Percentiles rank a stretch among this genome's conserved stretches.
These are phyloP conservation scores for Brassica napus DNA, from an alignment of 345 rosid species.

Conservation along the genomic window Da-Ae NC_063447.1:42983501-42984000, in stretches of 20 bases:
- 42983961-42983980: neutral
- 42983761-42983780: constrained; percentile 30
- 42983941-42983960: neutral
- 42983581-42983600: neutral
- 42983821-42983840: constrained; percentile 15
- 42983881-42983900: neutral
- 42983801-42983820: constrained; percentile 30
- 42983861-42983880: neutral
- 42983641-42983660: neutral
- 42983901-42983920: neutral
- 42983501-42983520: neutral
- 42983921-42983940: too few relatives aligned
- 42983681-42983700: neutral
- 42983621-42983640: neutral
- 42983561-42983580: neutral
- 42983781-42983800: constrained; percentile 16
- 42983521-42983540: neutral
- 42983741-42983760: neutral
- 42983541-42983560: neutral
- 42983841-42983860: neutral
- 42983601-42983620: neutral
- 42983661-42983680: neutral
- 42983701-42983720: neutral
- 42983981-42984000: neutral
- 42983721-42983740: neutral